Evolutionary conservation across 352 stramenopile genomes (phyloP), one percentile per base, ranked within the genome.

Genomic region (Phytophthora multivora): DNA sequence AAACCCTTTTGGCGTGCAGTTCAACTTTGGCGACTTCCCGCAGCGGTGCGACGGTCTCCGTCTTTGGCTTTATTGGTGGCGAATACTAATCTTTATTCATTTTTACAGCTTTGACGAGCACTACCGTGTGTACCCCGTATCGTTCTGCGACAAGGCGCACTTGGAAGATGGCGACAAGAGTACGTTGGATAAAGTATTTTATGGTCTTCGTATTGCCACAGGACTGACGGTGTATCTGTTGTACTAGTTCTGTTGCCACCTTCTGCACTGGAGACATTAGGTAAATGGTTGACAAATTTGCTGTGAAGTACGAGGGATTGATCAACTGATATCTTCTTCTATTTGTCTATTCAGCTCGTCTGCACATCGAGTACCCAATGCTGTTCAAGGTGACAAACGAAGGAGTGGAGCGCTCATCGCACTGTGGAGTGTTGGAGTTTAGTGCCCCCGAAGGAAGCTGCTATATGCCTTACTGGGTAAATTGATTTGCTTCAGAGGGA

Each of bases 281-380:
- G 87, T 95, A 62, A 10, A 75, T 67, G 0, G 15, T 41, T 56
- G 26, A 38, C 39, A n/a, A 11, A 18, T 0, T 47, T 15, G 16
- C 21, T 47, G n/a, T 23, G 6, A 10, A 35, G 18, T 4, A n/a
- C 25, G n/a, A 15, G n/a, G 38, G n/a, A 10, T 8, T 18, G 12
- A 40, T 10, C 0, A 4, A 41, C 21, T 59, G 21, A 59, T 51
- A 31, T 36, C 28, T 35, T 54, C 13, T 31, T 51, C 16, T 45
- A 42, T 47, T 39, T 70, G 71, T 56, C 48, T 62, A 18, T 43
- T 5, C 46, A 93, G 84, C 83, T 28, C 83, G 83, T 23, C 77
- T 98, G 42, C 91, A 99, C 69, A 98, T 99, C 23, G 96, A 99
- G 72, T 99, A 99, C 73, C 98, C 98, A 53, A 99, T 99, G 97